Evolutionary conservation across 805 yeast species (phyloP), one percentile per base, ranked within the genome.

Genomic region (Wickerhamia fluorescens): DNA sequence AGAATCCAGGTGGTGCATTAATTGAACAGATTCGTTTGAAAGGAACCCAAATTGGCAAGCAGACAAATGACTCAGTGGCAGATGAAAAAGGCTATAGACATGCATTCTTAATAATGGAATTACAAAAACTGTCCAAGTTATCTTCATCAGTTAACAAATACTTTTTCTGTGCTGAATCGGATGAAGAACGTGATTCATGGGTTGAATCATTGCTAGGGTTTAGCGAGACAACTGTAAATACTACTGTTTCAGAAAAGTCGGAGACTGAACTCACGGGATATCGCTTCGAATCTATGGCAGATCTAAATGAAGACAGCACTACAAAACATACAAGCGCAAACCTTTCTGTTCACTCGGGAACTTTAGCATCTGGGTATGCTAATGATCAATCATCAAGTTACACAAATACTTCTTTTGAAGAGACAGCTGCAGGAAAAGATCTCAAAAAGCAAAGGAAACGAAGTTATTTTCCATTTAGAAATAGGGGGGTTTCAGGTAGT

Each of bases 161-260:
- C 44, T 68, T 73, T 28, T 69, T 86, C 30, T 84, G 94, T 52
- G 80, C 92, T 2, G 94, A 87, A 49, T 75, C 80, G 6, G 80
- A 80, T 25, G 68, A 64, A 16, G 95, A 86, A 45, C 67, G 89
- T 33, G 88, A 80, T 43, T 58, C 58, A 7, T 83, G 94, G 92
- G 71, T 82, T 6, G 65, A 70, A 14, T 40, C 51, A 1, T 49
- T 64, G 43, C 50, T 64, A 8, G 64, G 60, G 28, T 51, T 46
- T 27, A 49, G n/a, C n/a, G n/a, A n/a, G n/a, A 7, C 7, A 10
- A 18, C 20, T 10, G 20, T 18, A 7, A 10, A 51, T 16, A 59
- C 21, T 6, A 18, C 15, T n/a, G 15, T 13, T 9, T 7, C 27
- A 3, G 29, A 16, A 12, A 12, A 21, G 4, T 5, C 28, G 20